A percentile compares a stretch with the other conserved stretches of the same genome.
Evolutionary conservation across 371 early-diverging fungal genomes (phyloP).

Genomic region (Zopfochytrium polystomum): DNA sequence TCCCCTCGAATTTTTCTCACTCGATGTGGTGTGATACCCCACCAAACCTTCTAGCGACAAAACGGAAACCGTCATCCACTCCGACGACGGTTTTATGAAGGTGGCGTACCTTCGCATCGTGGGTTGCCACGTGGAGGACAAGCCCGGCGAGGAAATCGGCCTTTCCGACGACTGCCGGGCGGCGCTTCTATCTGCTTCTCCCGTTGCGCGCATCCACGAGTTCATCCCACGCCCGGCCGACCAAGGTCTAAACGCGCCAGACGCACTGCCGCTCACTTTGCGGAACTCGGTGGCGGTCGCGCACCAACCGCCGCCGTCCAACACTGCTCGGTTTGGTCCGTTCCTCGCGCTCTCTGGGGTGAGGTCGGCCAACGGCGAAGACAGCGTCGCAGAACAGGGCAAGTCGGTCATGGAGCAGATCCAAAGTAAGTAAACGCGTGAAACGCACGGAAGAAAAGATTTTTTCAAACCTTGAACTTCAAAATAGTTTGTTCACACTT

Average conservation of each 20-base stretch:
- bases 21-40: neutral
- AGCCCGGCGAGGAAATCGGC: neutral
- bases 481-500: no score
- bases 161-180: constrained; percentile 1
- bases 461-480: no score
- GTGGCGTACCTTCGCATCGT: constrained; percentile 75
- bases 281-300: neutral
- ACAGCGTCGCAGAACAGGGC: constrained; percentile 20
- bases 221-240: neutral
- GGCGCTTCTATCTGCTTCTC: constrained; percentile 1
- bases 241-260: neutral
- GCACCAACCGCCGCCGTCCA: no score
- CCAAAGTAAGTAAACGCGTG: constrained; percentile 14
- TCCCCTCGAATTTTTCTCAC: neutral
- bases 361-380: neutral
- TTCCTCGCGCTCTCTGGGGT: constrained; percentile 9
- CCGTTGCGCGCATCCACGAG: neutral
- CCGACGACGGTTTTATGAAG: constrained; percentile 78
- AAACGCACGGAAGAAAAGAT: no score
- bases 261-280: neutral
- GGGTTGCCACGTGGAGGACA: constrained; percentile 40
- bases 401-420: constrained; percentile 19
- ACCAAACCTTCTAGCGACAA: constrained; percentile 53
- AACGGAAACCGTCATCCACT: constrained; percentile 67
- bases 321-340: no score